Conservation (phyloP, 768 basidiomycete species). For the Boletus coccyginus region DNA sequence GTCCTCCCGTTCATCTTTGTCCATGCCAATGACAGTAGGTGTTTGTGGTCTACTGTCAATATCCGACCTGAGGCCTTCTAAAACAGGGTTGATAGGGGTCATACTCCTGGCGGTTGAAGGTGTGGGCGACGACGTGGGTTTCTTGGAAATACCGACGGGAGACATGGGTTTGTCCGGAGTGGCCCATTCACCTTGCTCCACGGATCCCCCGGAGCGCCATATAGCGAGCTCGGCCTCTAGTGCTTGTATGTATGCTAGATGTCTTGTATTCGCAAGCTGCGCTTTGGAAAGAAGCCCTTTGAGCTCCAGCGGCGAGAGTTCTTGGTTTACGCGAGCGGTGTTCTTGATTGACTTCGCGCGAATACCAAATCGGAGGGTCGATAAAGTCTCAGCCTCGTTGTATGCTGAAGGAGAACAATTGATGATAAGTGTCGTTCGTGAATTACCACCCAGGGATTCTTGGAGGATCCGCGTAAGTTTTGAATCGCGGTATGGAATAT, state of each 20-base stretch:
- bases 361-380: conserved; percentile 98
- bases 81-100: conserved; percentile 71
- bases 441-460: conserved; percentile 96
- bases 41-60: conserved; percentile 88
- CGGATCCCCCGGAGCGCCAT: conserved; percentile 85
- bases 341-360: conserved; percentile 99
- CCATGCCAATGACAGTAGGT: conserved; percentile 82
- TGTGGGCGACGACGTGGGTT: conserved; percentile 54
- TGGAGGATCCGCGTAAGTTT: conserved; percentile 98
- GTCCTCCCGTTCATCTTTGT: conserved; percentile 97
- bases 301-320: conserved; percentile 93
- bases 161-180: conserved; percentile 55
- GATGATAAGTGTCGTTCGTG: conserved; percentile 95
- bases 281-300: conserved; percentile 90
- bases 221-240: conserved; percentile 88
- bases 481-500: conserved; percentile 98
- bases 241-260: conserved; percentile 82
- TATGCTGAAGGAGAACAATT: conserved; percentile 98
- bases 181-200: conserved; percentile 84
- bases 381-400: conserved; percentile 95
- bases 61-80: conserved; percentile 70
- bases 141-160: conserved; percentile 45
- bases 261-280: conserved; percentile 77
- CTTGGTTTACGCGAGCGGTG: conserved; percentile 96
- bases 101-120: conserved; percentile 66